phyloP scores from a whole-genome alignment of 2,329 filamentous ascomycete genomes.

The Emergomyces africanus region DNA sequence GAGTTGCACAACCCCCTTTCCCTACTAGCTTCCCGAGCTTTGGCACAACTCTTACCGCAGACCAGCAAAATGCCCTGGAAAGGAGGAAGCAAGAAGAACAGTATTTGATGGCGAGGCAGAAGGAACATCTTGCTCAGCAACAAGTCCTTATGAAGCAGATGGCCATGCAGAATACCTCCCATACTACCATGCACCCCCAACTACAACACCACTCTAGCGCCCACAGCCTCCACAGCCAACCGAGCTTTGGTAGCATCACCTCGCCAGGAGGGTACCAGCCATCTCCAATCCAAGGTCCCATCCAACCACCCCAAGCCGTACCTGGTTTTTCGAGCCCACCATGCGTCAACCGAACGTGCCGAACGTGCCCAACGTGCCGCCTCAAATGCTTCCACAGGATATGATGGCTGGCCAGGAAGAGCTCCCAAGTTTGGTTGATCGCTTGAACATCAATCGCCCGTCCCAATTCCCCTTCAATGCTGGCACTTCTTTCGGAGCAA shows the following conservation, averaged over 20 bases:
- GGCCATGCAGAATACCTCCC: slow-evolving; percentile 45
- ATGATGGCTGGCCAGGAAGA: slow-evolving; percentile 55
- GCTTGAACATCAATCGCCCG: slow-evolving; percentile 46
- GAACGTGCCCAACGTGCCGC: slow-evolving; percentile 19
- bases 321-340: slow-evolving; percentile 57
- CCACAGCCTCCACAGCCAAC: slow-evolving; percentile 92
- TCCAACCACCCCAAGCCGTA: slow-evolving; percentile 43
- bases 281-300: slow-evolving; percentile 45
- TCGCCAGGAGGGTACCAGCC: slow-evolving; percentile 64
- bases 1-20: slow-evolving; percentile 71
- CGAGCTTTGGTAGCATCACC: slow-evolving; percentile 87
- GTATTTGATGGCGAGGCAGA: slow-evolving; percentile 89
- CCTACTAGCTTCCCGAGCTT: slow-evolving; percentile 92
- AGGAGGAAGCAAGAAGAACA: slow-evolving; percentile 96
- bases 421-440: slow-evolving; percentile 49
- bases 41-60: slow-evolving; percentile 87
- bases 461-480: slow-evolving; percentile 36
- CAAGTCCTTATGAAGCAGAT: slow-evolving; percentile 66
- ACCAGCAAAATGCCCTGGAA: slow-evolving; percentile 96
- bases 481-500: slow-evolving; percentile 34
- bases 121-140: slow-evolving; percentile 81
- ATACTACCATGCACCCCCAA: slow-evolving; percentile 41
- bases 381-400: slow-evolving; percentile 31
- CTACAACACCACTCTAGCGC: slow-evolving; percentile 91
- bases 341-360: slow-evolving; percentile 35